Evolutionary conservation across 208 protist species (phyloP).

Genomic region (Leishmania aethiopica): DNA sequence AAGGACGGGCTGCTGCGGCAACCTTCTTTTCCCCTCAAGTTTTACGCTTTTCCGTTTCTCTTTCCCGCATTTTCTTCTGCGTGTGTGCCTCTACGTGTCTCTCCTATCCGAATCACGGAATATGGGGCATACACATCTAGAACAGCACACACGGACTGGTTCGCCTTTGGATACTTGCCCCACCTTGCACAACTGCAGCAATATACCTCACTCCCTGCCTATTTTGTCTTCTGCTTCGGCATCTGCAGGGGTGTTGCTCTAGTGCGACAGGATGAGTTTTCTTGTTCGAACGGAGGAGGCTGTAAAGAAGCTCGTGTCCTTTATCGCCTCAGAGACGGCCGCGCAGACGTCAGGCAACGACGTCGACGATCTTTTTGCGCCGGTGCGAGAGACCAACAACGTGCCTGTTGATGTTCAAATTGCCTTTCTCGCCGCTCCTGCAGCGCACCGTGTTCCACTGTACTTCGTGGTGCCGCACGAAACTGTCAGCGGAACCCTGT

Average conservation of each 20-base stretch:
- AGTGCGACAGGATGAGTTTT: slow-evolving; percentile 34
- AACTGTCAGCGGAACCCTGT: slow-evolving; percentile 67
- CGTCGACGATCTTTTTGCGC: slow-evolving; percentile 48
- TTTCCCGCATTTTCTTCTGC: background rate
- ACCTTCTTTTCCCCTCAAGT: background rate
- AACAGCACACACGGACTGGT: background rate
- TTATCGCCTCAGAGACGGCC: slow-evolving; percentile 33
- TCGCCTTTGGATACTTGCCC: background rate
- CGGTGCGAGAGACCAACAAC: slow-evolving; percentile 32
- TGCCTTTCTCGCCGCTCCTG: slow-evolving; percentile 67
- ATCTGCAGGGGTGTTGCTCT: background rate
- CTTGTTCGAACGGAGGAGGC: slow-evolving; percentile 58
- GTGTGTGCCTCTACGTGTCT: background rate
- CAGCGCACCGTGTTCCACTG: slow-evolving; percentile 80
- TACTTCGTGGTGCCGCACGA: slow-evolving; percentile 81
- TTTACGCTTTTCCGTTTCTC: background rate
- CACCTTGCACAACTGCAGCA: background rate
- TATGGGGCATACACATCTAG: background rate
- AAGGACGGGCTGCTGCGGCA: background rate
- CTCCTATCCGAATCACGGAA: too few relatives aligned
- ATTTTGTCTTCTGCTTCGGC: slow-evolving; percentile 6
- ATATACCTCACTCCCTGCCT: background rate
- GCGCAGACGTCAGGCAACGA: slow-evolving; percentile 15
- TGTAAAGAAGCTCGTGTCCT: slow-evolving; percentile 57
- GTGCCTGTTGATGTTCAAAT: slow-evolving; percentile 75